Conservation (phyloP, 805 yeast genomes). For the Wickerhamomyces alni region DNA sequence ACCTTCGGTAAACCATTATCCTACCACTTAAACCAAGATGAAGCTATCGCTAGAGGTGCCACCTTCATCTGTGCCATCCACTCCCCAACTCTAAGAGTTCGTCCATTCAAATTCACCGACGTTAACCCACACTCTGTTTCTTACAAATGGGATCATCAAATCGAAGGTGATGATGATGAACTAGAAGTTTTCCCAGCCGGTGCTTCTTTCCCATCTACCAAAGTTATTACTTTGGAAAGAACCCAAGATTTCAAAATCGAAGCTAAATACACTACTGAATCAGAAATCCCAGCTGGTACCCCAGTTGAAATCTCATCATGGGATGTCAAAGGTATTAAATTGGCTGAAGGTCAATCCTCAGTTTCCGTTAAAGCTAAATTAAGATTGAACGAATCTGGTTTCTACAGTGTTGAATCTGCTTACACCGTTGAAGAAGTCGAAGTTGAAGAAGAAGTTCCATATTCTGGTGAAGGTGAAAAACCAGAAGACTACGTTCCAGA, state of each 20-base stretch:
- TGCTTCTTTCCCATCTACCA: conserved; percentile 89
- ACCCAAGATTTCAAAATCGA: conserved; percentile 79
- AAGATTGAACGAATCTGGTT: conserved; percentile 96
- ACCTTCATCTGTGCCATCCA: conserved; percentile 98
- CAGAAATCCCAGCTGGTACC: conserved; percentile 66
- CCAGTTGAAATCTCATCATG: conserved; percentile 69
- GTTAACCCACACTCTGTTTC: conserved; percentile 87
- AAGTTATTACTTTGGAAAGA: conserved; percentile 91
- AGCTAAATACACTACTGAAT: conserved; percentile 78
- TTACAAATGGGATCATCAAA: conserved; percentile 91
- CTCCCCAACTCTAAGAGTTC: conserved; percentile 97
- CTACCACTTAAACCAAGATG: conserved; percentile 96
- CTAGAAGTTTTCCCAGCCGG: conserved; percentile 97
- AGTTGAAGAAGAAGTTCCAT: conserved; percentile 83
- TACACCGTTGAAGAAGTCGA: conserved; percentile 89
- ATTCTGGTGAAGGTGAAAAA: conserved; percentile 55
- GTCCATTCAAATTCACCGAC: conserved; percentile 98
- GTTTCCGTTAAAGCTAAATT: conserved; percentile 88
- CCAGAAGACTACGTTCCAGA: conserved; percentile 84
- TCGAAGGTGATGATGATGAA: conserved; percentile 81
- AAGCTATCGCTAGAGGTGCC: conserved; percentile 98
- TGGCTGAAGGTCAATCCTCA: conserved; percentile 67
- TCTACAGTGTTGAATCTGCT: conserved; percentile 90
- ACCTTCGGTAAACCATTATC: conserved; percentile 83
- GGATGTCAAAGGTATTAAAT: conserved; percentile 79